Evolutionary conservation across 805 yeast species (phyloP), one percentile per base, ranked within the genome.

Genomic region (Komagataella pseudopastoris): DNA sequence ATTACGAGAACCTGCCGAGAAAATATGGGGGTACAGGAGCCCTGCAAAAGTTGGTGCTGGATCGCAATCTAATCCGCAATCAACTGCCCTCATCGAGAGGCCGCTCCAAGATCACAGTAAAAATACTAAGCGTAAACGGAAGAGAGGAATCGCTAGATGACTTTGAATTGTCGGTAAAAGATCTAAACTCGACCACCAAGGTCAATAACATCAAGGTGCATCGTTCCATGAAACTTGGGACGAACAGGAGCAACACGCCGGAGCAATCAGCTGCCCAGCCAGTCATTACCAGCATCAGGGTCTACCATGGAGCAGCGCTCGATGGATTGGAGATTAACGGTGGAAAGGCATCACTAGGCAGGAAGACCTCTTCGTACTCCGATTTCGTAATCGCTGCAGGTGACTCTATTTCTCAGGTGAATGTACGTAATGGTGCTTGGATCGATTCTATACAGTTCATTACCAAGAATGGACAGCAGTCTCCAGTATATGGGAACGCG

Each of bases 401-500:
- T 48, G 96, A 91, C 61, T 53, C 56, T 7, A 68, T 91, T 6
- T 63, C 71, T 3, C 84, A 83, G 23, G 68, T 90, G 51, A 71
- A 75, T 46, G 67, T 88, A 48, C 72, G 95, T 56, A 71, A 80
- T 46, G 98, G 98, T 8, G 80, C 74, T 1, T 93, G 98, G 97
- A 71, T 93, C 4, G 98, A 93, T 70, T 96, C 84, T 1, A 69
- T 88, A 20, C 93, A 86, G 61, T 68, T 93, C 39, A 71, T 80
- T 17, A 85, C 95, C 2, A 70, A 68, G 52, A 61, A 61, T 3
- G 85, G 84, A 1, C 70, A 81, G 54, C 58, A 69, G 1, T 76
- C 84, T 45, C 73, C 72, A 1, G 66, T 78, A 72, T 76, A 70
- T 56, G 97, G 97, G 12, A 85, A 85, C 49, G 62, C 68, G 1